Evolutionary conservation across 73 alveolate species (phyloP).

Genomic region (Diophrys sp.): DNA sequence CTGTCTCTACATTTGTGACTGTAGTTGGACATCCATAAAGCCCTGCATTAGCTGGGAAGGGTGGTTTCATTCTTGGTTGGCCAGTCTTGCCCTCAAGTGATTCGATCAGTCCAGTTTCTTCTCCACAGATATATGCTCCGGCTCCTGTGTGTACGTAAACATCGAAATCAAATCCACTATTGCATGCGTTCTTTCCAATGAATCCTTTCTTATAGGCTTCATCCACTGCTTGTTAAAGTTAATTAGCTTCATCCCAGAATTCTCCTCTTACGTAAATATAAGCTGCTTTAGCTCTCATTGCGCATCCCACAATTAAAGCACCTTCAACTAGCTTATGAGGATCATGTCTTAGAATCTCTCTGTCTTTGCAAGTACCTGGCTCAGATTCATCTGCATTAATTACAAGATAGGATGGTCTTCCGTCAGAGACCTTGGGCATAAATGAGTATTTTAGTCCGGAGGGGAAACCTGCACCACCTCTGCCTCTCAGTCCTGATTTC

Average conservation of each 20-base stretch:
- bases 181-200: constrained; percentile 75
- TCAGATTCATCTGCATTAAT: constrained; percentile 78
- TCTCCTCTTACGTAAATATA: constrained; percentile 76
- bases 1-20: constrained; percentile 89
- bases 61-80: constrained; percentile 88
- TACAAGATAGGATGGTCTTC: constrained; percentile 66
- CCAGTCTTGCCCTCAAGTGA: constrained; percentile 85
- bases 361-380: constrained; percentile 82
- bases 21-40: constrained; percentile 90
- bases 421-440: constrained; percentile 13
- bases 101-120: constrained; percentile 82
- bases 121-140: constrained; percentile 94
- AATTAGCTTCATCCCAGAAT: constrained; percentile 71
- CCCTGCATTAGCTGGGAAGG: constrained; percentile 94
- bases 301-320: constrained; percentile 62
- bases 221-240: constrained; percentile 56
- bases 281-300: constrained; percentile 79
- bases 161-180: constrained; percentile 67
- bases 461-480: constrained; percentile 34
- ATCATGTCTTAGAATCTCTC: constrained; percentile 66
- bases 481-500: constrained; percentile 23
- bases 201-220: constrained; percentile 72
- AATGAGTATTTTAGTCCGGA: constrained; percentile 6
- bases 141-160: constrained; percentile 77
- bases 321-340: constrained; percentile 76